Evolutionary conservation across 805 yeast species (phyloP).

Genomic region (Peterozyma toletana): DNA sequence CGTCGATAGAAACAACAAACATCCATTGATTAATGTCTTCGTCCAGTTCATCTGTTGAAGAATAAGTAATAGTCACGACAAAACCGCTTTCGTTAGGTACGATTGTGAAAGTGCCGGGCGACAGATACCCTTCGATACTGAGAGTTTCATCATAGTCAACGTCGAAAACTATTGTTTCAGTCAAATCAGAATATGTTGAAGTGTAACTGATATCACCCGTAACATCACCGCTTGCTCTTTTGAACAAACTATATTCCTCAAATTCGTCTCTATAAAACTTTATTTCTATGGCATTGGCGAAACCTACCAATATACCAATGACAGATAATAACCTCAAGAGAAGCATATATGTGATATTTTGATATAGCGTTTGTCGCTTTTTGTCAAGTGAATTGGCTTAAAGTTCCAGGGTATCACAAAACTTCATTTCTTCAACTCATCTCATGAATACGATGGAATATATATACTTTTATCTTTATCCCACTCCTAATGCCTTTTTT

Average conservation of each 20-base stretch:
- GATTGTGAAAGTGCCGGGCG: not conserved
- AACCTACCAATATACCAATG: too few relatives aligned
- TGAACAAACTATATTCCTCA: not conserved
- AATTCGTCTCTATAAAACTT: constrained; percentile 4
- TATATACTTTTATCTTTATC: too few relatives aligned
- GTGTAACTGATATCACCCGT: constrained; percentile 1
- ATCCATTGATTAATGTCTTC: constrained; percentile 5
- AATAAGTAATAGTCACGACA: constrained; percentile 3
- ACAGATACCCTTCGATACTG: constrained; percentile 5
- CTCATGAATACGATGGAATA: too few relatives aligned
- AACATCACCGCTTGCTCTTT: not conserved
- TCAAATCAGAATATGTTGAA: constrained; percentile 3
- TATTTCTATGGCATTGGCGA: constrained; percentile 2
- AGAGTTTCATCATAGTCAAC: constrained; percentile 3
- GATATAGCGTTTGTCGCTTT: too few relatives aligned
- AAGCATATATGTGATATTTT: too few relatives aligned
- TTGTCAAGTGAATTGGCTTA: too few relatives aligned
- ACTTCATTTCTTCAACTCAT: too few relatives aligned
- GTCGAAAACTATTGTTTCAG: constrained; percentile 6
- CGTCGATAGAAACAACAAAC: constrained; percentile 3
- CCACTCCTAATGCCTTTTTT: too few relatives aligned
- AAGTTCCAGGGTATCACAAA: too few relatives aligned
- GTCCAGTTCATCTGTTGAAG: constrained; percentile 1
- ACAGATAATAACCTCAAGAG: too few relatives aligned
- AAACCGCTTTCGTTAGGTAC: constrained; percentile 6